These are phyloP conservation scores for Neofusicoccum sp. DNA, from an alignment of 2,329 filamentous ascomycete genomes.

Conservation along the genomic window DNA sequence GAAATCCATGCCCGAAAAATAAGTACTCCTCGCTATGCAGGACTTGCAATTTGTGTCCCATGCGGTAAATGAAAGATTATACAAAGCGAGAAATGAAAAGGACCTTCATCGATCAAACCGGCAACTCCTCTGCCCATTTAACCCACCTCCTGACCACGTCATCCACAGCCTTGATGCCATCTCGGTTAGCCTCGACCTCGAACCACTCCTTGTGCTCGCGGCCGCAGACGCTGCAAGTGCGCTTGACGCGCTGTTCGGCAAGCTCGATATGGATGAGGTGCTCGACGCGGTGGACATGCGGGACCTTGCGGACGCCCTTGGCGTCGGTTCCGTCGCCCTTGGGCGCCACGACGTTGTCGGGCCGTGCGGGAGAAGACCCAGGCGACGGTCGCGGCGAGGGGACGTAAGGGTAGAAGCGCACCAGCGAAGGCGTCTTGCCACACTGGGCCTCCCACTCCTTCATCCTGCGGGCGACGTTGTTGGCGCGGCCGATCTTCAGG, in stretches of 20 bases:
- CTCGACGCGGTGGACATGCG: slow-evolving; percentile 86
- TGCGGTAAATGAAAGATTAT: background rate
- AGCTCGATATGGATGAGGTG: slow-evolving; percentile 88
- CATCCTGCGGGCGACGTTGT: slow-evolving; percentile 87
- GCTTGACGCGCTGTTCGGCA: slow-evolving; percentile 60
- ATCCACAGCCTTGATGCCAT: slow-evolving; percentile 69
- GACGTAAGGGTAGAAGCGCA: slow-evolving; percentile 89
- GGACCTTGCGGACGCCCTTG: slow-evolving; percentile 65
- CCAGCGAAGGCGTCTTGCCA: slow-evolving; percentile 81
- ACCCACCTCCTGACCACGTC: slow-evolving; percentile 83
- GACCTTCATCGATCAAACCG: background rate
- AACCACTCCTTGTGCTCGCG: slow-evolving; percentile 95
- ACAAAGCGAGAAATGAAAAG: background rate
- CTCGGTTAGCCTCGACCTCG: slow-evolving; percentile 74
- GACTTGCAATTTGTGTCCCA: background rate
- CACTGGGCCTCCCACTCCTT: slow-evolving; percentile 95
- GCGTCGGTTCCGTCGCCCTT: slow-evolving; percentile 32
- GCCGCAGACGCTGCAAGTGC: slow-evolving; percentile 74
- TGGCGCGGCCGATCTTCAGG: slow-evolving; percentile 66
- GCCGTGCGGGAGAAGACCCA: slow-evolving; percentile 28
- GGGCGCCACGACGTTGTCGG: slow-evolving; percentile 22
- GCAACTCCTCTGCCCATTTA: slow-evolving; percentile 68
- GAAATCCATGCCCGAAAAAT: background rate
- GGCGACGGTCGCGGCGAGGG: slow-evolving; percentile 30
- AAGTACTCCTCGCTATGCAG: background rate